Conservation (phyloP, 78 protist species). For the Isochrysis galbana region DNA sequence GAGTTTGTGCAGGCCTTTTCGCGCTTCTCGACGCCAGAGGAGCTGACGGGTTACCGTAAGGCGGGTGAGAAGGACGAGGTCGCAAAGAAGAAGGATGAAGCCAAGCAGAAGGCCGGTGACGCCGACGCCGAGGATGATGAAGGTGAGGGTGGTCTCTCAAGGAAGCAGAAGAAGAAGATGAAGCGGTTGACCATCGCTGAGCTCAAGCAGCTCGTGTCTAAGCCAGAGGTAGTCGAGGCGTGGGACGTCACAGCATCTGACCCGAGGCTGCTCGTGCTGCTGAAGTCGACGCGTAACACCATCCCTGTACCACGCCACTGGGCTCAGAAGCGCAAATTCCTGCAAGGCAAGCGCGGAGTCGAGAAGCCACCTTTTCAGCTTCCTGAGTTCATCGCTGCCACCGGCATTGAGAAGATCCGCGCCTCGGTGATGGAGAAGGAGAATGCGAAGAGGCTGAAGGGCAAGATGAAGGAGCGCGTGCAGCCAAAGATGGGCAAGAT, state of each 20-base stretch:
- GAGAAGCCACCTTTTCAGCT: constrained; percentile 89
- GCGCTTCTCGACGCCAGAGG: neutral
- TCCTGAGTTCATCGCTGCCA: constrained; percentile 94
- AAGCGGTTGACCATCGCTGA: constrained; percentile 78
- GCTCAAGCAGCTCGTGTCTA: constrained; percentile 81
- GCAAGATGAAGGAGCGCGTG: neutral
- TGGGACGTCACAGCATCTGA: constrained; percentile 89
- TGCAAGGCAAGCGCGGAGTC: constrained; percentile 91
- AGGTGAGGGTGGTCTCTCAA: neutral
- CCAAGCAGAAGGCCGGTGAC: neutral
- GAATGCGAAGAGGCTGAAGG: constrained; percentile 57
- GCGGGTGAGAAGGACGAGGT: neutral
- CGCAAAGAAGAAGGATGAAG: neutral
- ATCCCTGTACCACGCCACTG: constrained; percentile 98
- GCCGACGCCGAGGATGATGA: neutral
- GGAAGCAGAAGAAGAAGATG: constrained; percentile 60
- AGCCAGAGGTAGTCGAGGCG: constrained; percentile 58
- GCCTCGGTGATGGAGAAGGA: constrained; percentile 70
- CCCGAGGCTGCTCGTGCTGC: constrained; percentile 84
- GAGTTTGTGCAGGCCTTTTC: neutral
- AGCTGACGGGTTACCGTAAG: no score
- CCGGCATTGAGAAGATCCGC: constrained; percentile 93
- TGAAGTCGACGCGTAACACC: constrained; percentile 72
- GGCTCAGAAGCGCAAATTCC: constrained; percentile 92
- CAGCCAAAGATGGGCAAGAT: constrained; percentile 83